Evolutionary conservation across 352 stramenopile species (phyloP), one percentile per base, ranked within the genome.

Genomic region (Globisporangium viniferum): DNA sequence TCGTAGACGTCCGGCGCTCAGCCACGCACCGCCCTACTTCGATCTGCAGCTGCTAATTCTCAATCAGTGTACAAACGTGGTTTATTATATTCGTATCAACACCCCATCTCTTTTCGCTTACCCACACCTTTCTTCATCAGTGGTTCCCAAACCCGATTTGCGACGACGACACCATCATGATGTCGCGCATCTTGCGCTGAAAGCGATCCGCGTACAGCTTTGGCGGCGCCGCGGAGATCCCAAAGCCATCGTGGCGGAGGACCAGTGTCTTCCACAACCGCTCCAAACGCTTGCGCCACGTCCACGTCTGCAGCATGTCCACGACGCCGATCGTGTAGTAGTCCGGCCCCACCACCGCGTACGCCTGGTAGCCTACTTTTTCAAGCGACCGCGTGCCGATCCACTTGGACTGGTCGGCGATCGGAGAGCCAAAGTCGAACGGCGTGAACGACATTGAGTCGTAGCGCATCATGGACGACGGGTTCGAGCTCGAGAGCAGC

Each of bases 241-340:
- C 90, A 49, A 90, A 69, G 4, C 71, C 33, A 35, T 95, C 87
- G 35, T 81, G 71, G n/a, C 83, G 80, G 29, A 94, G 67, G 12
- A 97, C 66, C 59, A 87, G 72, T 29, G 88, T 91, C 72, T 97
- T 97, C 82, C 89, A 95, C 46, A 93, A 66, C 53, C 88, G 80
- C 68, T 97, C 90, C 20, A 95, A 58, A 0, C 83, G 80, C 69
- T 97, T 97, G 12, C 74, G 48, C 75, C 79, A 92, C 41, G 89
- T 97, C 88, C 88, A 97, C 29, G 86, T 93, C 70, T 97, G 90
- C 31, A 97, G 73, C 70, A 97, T 96, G 68, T 97, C 90, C n/a
- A 97, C 88, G 29, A 97, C 73, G 41, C 90, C 90, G 41, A 97
- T 72, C 33, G 91, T 96, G 67, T 97, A 97, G 59, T 90, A 92